Evolutionary conservation across 768 basidiomycete species (phyloP).

Genomic region (Tricholoma hemisulphureum): DNA sequence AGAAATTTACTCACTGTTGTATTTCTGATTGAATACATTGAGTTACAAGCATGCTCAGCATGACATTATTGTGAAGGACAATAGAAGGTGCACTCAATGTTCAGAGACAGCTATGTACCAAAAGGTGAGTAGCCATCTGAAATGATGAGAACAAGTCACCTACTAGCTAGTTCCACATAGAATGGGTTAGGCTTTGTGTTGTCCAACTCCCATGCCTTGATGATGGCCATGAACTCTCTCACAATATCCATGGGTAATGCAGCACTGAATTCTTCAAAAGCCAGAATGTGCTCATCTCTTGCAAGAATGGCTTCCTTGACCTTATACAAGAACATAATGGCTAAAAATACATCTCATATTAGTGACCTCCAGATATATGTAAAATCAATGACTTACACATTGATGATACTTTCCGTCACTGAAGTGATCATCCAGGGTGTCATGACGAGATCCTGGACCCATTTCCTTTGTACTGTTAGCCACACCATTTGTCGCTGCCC

Average conservation of each 20-base stretch:
- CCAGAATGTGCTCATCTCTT: slow-evolving; percentile 5
- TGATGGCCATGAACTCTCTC: slow-evolving; percentile 1
- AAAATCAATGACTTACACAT: slow-evolving; percentile 11
- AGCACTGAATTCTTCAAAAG: slow-evolving; percentile 8
- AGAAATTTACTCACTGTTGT: slow-evolving; percentile 11
- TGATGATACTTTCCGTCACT: slow-evolving; percentile 12
- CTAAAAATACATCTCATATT: not conserved
- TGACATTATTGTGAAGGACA: slow-evolving; percentile 5
- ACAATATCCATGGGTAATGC: not conserved
- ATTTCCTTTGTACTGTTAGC: slow-evolving; percentile 21
- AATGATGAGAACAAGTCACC: not conserved
- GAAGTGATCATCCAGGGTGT: slow-evolving; percentile 23
- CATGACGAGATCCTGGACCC: slow-evolving; percentile 21
- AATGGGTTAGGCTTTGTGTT: slow-evolving; percentile 10
- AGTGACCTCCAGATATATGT: not conserved
- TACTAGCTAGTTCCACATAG: not conserved
- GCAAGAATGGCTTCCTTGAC: slow-evolving; percentile 9
- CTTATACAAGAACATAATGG: slow-evolving; percentile 3
- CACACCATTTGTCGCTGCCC: slow-evolving; percentile 19
- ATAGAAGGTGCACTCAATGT: not conserved
- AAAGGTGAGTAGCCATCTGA: not conserved
- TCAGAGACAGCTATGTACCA: slow-evolving; percentile 5
- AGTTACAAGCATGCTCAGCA: slow-evolving; percentile 1
- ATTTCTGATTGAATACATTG: slow-evolving; percentile 17
- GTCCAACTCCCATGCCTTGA: slow-evolving; percentile 11